Evolutionary conservation across 495 filamentous ascomycete species (phyloP), one percentile per base, ranked within the genome.

Genomic region (Xylaria longipes): DNA sequence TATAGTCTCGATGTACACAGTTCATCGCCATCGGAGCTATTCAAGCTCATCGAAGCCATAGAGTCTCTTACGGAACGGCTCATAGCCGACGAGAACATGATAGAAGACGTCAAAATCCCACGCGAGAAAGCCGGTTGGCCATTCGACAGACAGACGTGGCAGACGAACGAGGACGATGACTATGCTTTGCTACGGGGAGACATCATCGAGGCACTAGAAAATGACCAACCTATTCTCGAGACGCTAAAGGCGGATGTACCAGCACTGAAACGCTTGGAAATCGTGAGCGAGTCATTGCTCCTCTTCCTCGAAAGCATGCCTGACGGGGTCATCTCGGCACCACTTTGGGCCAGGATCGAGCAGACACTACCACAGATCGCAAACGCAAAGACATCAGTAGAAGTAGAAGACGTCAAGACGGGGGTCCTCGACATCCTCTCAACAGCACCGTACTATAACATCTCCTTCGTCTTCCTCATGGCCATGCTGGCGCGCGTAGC

Each of bases 71-170:
- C 86, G 4, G 92, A 95, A 71, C 88, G 93, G 14, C 89, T 87
- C 5, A 78, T 94, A 33, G 95, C 94, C 6, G 95, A 97, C 74
- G 92, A 91, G 85, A 89, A 90, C 70, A 97, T 97, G 93, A 87
- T 88, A 3, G 88, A 89, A 67, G 84, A 87, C 1, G 91, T 89
- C 87, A 77, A 81, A 25, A 79, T 82, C n/a, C 87, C 91, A 12
- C 84, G 83, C 31, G 77, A 84, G 20, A 84, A 86, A 17, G 79
- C 83, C 2, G 91, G 86, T 8, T 97, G 94, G 94, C 94, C 94
- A 11, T 97, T 97, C 71, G 85, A 87, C n/a, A 72, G 81, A 22
- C 74, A 64, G 9, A 74, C 80, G 0, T 84, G 82, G 81, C 76
- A 78, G 25, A 60, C 79, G 0, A 74, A 70, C 25, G 67, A 79